A percentile compares a stretch with the other conserved stretches of the same genome.
Evolutionary conservation across 1,284 basidiomycete genomes (phyloP).

Genomic region (Pseudozyma flocculosa): DNA sequence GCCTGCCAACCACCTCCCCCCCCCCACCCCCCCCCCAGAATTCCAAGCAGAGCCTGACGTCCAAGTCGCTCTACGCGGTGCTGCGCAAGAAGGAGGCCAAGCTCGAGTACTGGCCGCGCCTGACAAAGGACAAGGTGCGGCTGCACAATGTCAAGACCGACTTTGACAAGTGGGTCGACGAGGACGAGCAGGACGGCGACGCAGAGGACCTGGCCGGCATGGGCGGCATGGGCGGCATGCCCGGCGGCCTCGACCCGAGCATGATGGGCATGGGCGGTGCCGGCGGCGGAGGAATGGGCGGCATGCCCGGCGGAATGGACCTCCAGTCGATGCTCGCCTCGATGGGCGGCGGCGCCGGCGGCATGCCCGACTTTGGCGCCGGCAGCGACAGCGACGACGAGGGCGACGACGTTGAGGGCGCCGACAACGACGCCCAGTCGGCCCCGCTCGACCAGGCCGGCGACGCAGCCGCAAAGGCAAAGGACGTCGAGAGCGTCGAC

Average conservation of each 20-base stretch:
- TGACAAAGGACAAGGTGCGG: conserved; percentile 58
- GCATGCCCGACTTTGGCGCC: conserved; percentile 32
- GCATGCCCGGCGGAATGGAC: conserved; percentile 15
- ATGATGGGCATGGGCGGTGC: conserved; percentile 21
- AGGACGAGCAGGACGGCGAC: conserved; percentile 57
- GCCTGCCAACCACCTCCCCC: neutral
- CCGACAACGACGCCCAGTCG: conserved; percentile 60
- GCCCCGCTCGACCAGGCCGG: conserved; percentile 54
- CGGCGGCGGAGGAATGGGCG: conserved; percentile 16
- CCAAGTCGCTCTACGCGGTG: conserved; percentile 53
- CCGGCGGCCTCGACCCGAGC: conserved; percentile 41
- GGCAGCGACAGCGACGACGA: conserved; percentile 39
- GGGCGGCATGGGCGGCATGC: conserved; percentile 60
- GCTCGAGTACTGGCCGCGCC: conserved; percentile 57
- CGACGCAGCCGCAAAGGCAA: conserved; percentile 5
- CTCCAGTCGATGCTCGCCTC: conserved; percentile 35
- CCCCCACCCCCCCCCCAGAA: conserved; percentile 8
- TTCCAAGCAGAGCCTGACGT: conserved; percentile 50
- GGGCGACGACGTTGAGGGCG: conserved; percentile 43
- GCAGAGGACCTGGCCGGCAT: conserved; percentile 31
- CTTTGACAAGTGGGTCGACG: conserved; percentile 59
- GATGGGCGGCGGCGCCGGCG: conserved; percentile 34
- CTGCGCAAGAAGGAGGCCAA: conserved; percentile 53
- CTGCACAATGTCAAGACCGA: conserved; percentile 59
- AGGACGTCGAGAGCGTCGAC: conserved; percentile 16